phyloP scores from a whole-genome alignment of 768 basidiomycete species.

The Termitomyces sp. region DNA sequence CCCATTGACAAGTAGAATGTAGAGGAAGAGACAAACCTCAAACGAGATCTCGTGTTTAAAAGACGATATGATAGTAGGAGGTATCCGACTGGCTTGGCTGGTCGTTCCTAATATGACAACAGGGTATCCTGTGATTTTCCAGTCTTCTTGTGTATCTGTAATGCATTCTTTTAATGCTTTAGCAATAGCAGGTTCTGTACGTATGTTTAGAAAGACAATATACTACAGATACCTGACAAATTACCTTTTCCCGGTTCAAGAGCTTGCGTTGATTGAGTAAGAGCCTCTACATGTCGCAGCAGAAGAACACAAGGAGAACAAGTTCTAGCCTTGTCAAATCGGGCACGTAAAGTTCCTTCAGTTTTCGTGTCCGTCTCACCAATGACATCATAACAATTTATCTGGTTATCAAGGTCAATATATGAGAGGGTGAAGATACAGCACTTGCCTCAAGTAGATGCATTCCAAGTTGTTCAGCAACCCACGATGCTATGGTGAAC shows the following conservation, averaged over 20 bases:
- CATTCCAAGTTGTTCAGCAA: constrained; percentile 61
- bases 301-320: constrained; percentile 86
- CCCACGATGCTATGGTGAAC: constrained; percentile 50
- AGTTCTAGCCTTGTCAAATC: constrained; percentile 68
- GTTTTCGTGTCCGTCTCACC: constrained; percentile 76
- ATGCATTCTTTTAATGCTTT: constrained; percentile 61
- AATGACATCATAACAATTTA: constrained; percentile 80
- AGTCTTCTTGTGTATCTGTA: constrained; percentile 44
- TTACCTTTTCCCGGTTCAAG: constrained; percentile 64
- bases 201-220: neutral
- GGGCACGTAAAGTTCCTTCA: constrained; percentile 62
- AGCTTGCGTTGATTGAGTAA: constrained; percentile 62
- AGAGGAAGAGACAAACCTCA: constrained; percentile 40
- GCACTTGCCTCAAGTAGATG: constrained; percentile 68
- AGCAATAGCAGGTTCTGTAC: constrained; percentile 52
- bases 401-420: constrained; percentile 32
- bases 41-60: constrained; percentile 86
- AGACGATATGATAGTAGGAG: constrained; percentile 52
- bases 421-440: neutral
- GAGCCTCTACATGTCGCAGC: constrained; percentile 74
- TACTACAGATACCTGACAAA: neutral
- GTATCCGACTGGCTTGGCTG: constrained; percentile 57
- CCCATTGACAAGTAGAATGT: neutral
- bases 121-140: constrained; percentile 61
- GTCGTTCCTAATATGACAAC: constrained; percentile 74